Base-by-base conservation (phyloP, 257 asterid genomes). In the Nicotiana tomentosiformis region DNA sequence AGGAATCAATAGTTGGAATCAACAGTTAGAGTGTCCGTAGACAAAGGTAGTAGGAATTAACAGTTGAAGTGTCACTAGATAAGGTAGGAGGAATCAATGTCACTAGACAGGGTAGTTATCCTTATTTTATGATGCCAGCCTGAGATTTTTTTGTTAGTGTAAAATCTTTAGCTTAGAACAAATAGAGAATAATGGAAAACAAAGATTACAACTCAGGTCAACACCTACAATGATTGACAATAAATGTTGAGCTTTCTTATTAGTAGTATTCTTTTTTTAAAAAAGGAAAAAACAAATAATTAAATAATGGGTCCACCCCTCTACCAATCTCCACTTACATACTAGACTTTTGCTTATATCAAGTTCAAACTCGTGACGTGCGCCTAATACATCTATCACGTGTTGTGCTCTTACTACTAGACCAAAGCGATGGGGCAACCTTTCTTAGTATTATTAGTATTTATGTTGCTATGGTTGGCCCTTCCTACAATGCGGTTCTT, bases 1-100 rank as follows among this genome's bases (percentile, higher is more conserved):
- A 67, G 77, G 18, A 85, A 62, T 46, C 67, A 66, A 83, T 82
- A 67, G 87, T 81, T 83, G 80, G 81, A 76, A 46, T 68, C 9
- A 82, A 88, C 66, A 29, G 95, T 88, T 91, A 89, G 84, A 81
- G 87, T 86, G 95, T 91, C 93, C 84, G 56, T 65, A 80, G 83
- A 80, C 79, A 84, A 43, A 43, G 51, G 12, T 9, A 43, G 12
- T 43, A 43, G 51, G 51, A 43, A 43, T 43, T 9, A 43, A 43
- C 51, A 43, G 51, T 43, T 43, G 51, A 43, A 49, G 51, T 49
- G 39, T 46, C 39, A 53, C 4, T 55, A 39, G 56, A 53, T 4
- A 55, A 57, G 79, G 66, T 65, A 56, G 82, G 57, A 67, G 77
- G 23, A 85, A 62, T 43, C 66, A 82, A 87, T 86, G 93, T 91